Percentiles rank a stretch among this genome's conserved stretches.
Conservation (phyloP, 192 early-diverging fungal genomes). For the Lunasporangiospora selenospora region DNA sequence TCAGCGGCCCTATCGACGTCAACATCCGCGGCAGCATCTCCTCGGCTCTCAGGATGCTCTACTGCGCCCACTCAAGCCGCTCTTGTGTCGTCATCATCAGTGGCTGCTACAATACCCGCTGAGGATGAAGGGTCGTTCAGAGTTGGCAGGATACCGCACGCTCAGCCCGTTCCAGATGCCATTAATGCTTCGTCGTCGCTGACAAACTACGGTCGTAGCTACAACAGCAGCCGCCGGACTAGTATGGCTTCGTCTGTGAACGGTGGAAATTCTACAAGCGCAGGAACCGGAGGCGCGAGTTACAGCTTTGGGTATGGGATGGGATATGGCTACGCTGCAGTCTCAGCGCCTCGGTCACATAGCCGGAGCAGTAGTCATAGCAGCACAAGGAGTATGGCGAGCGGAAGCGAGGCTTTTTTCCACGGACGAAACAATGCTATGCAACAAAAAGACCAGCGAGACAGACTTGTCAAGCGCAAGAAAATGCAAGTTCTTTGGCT, state of each 20-base stretch:
- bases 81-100: too few species aligned
- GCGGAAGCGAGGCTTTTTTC: conserved; percentile 27
- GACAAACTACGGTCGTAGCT: too few species aligned
- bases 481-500: conserved; percentile 42
- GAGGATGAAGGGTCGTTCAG: too few species aligned
- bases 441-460: conserved; percentile 27
- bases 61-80: too few species aligned
- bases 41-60: too few species aligned
- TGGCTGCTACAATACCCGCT: too few species aligned
- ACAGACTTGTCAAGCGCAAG: conserved; percentile 34
- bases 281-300: background rate
- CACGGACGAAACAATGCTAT: conserved; percentile 29
- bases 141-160: too few species aligned
- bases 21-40: too few species aligned
- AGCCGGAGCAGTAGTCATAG: conserved; percentile 47
- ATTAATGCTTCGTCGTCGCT: too few species aligned
- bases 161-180: too few species aligned
- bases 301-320: background rate
- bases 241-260: conserved; percentile 17
- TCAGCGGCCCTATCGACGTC: background rate
- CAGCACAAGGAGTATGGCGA: conserved; percentile 30
- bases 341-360: conserved; percentile 12
- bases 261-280: too few species aligned
- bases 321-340: conserved; percentile 11
- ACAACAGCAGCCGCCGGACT: conserved; percentile 14